Evolutionary conservation across 306 rosid species (phyloP), one percentile per base, ranked within the genome.

Genomic region (Mucuna pruriens): DNA sequence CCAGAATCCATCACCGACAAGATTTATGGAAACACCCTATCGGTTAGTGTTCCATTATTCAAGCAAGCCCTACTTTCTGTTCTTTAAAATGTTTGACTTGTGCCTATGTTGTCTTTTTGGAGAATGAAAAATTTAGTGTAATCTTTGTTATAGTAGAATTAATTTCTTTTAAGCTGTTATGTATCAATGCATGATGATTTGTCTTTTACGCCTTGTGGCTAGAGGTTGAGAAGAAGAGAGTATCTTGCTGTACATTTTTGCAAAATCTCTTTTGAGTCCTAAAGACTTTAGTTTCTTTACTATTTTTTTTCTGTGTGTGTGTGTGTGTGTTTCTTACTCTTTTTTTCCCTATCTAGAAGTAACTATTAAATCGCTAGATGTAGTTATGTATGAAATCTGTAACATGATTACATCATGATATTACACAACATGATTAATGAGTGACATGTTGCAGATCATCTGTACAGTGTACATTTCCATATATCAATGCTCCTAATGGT

Each of bases 1-100:
- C 99, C 98, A 8, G 98, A 96, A 83, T 92, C 99, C 80, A 96
- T 96, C 80, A 94, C 98, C 15, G 98, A 96, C 87, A 93, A 92
- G 85, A 96, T 96, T 82, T 96, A 94, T 72, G 97, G 99, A 88
- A 96, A 96, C 88, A 94, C 99, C 51, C 88, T 90, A 36, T 93
- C 98, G 19, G 98, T 96, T 92, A 90, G 97, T 86, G 34, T 83
- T 79, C 67, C 71, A 51, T 33, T 66, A 11, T 66, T 76, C 62
- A 62, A 76, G 17, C 16, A 63, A 61, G 46, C 69, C 71, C 54
- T 58, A 23, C 67, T 55, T 70, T 74, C 9, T 23, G 9, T 69
- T 71, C 40, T 31, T 79, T 58, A 77, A 64, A 70, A 42, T 17
- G 38, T 68, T 73, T 67, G 63, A 15, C 61, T 25, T 25, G 71